Evolutionary conservation across 306 rosid species (phyloP).

Genomic region (Quercus ilex): DNA sequence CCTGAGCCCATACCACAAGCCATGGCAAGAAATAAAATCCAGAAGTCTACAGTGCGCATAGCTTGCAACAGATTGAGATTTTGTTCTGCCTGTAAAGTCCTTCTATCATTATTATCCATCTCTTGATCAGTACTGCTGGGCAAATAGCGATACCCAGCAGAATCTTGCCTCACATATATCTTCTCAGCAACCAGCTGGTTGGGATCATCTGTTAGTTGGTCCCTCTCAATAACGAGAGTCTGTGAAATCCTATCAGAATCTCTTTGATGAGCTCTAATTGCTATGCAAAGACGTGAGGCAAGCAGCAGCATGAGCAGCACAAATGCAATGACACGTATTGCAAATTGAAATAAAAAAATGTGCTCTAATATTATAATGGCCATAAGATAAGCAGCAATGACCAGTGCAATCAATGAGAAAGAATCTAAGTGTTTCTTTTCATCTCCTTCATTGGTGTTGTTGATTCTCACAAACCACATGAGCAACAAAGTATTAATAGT

Average conservation of each 20-base stretch:
- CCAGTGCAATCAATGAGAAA: constrained; percentile 53
- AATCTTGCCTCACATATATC: constrained; percentile 1
- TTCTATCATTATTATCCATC: constrained; percentile 11
- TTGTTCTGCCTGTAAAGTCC: constrained; percentile 27
- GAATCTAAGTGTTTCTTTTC: constrained; percentile 62
- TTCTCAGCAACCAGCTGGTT: neutral
- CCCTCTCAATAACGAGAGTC: constrained; percentile 7
- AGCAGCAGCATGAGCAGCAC: constrained; percentile 50
- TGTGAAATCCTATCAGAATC: constrained; percentile 22
- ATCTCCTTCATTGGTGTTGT: constrained; percentile 31
- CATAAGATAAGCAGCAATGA: constrained; percentile 65
- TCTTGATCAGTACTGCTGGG: constrained; percentile 38
- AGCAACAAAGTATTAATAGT: constrained; percentile 39
- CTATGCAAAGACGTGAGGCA: constrained; percentile 62
- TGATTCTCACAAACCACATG: constrained; percentile 68
- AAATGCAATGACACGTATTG: constrained; percentile 36
- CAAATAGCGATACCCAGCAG: constrained; percentile 40
- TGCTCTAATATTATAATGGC: constrained; percentile 49
- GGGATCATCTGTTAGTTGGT: constrained; percentile 17
- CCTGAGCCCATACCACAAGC: constrained; percentile 88
- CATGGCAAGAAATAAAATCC: constrained; percentile 82
- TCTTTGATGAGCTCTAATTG: constrained; percentile 47
- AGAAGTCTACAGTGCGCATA: constrained; percentile 57
- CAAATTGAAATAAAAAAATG: constrained; percentile 37
- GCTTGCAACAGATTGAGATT: constrained; percentile 60